A percentile compares a stretch with the other conserved stretches of the same genome.
Conservation (phyloP, 2,329 filamentous ascomycete genomes). For the Coniella vitis region DNA sequence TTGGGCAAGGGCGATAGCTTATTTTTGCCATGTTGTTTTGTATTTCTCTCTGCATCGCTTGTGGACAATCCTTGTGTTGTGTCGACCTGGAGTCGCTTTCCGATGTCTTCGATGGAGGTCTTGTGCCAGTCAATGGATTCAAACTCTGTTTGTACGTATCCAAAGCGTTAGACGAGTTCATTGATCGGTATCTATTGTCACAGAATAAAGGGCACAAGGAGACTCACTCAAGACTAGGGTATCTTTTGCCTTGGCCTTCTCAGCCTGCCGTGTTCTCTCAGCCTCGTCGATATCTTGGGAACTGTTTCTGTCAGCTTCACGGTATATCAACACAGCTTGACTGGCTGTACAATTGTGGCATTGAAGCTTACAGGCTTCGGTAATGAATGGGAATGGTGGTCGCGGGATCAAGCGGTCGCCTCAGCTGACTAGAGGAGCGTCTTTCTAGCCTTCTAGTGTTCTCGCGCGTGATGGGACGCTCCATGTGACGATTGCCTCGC, state of each 20-base stretch:
- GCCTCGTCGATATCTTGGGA: conserved; percentile 51
- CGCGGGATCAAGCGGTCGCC: conserved; percentile 25
- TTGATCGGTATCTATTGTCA: conserved; percentile 40
- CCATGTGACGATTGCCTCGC: no score
- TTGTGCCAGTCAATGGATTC: no score
- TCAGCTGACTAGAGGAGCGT: no score
- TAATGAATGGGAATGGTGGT: conserved; percentile 46
- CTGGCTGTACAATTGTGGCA: no score
- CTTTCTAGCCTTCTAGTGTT: no score
- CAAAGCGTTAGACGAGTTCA: conserved; percentile 54
- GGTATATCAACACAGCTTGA: no score
- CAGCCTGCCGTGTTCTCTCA: conserved; percentile 36
- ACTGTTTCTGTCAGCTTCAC: conserved; percentile 22
- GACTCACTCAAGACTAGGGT: conserved; percentile 36
- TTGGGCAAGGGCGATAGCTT: conserved; percentile 59
- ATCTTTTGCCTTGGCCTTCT: conserved; percentile 24
- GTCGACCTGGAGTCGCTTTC: no score
- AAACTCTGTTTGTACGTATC: conserved; percentile 40
- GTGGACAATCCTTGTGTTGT: conserved; percentile 47
- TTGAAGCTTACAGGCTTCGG: conserved; percentile 39
- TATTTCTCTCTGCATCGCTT: conserved; percentile 47
- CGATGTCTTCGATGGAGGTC: no score
- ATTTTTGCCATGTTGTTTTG: conserved; percentile 59
- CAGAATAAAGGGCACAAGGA: background rate
- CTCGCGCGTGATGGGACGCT: no score